phyloP scores from a whole-genome alignment of 2,329 filamentous ascomycete species.

The Herpotrichia juniperi region DNA sequence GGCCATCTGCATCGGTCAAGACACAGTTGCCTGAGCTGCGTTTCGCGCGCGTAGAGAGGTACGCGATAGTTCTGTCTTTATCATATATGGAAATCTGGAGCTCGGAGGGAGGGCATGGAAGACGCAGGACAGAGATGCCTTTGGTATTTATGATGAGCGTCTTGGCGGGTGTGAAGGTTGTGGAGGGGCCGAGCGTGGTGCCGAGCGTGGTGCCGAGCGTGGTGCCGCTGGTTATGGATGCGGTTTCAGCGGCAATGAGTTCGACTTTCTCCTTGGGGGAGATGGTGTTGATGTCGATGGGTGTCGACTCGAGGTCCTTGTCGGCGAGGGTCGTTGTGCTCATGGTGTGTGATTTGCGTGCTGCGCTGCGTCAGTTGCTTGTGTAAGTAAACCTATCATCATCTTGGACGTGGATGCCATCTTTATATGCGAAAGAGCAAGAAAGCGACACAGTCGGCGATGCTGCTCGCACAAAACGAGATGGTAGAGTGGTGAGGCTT shows the following conservation, averaged over 20 bases:
- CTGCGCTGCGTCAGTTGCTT: neutral
- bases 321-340: constrained; percentile 10
- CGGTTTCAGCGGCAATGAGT: constrained; percentile 18
- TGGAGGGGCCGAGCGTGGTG: constrained; percentile 16
- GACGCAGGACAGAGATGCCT: constrained; percentile 53
- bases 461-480: neutral
- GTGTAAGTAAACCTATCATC: constrained; percentile 1
- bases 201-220: constrained; percentile 14
- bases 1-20: constrained; percentile 47
- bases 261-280: constrained; percentile 25
- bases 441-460: neutral
- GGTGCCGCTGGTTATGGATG: constrained; percentile 21
- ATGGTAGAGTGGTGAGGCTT: constrained; percentile 6
- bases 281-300: constrained; percentile 16
- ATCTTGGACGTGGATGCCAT: neutral
- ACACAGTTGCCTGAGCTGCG: constrained; percentile 58
- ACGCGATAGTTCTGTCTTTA: constrained; percentile 51
- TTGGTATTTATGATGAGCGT: constrained; percentile 57
- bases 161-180: constrained; percentile 50
- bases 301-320: constrained; percentile 9
- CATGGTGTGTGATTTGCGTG: constrained; percentile 2
- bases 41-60: constrained; percentile 58
- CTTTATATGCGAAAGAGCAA: constrained; percentile 1
- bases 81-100: constrained; percentile 44
- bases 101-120: constrained; percentile 49